Conservation (phyloP, 495 filamentous ascomycete species). For the Trichocladium antarcticum region DNA sequence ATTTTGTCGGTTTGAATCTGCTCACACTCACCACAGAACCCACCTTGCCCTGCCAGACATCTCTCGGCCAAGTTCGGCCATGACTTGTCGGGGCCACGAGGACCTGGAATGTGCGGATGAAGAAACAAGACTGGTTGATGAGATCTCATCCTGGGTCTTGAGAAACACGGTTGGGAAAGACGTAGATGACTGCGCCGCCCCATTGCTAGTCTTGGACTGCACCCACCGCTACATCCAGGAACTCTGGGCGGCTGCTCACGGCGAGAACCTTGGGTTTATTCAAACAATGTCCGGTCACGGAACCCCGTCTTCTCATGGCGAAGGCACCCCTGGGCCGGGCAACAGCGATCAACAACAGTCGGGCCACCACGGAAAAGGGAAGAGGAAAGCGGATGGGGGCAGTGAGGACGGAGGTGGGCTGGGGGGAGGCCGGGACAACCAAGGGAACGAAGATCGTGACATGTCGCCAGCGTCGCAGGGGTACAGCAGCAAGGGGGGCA, state of each 20-base stretch:
- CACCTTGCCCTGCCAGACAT: constrained; percentile 6
- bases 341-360: constrained; percentile 3
- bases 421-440: constrained; percentile 9
- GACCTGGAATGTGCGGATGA: constrained; percentile 11
- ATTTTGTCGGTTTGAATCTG: too few relatives aligned
- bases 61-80: neutral
- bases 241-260: constrained; percentile 14
- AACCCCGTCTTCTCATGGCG: constrained; percentile 8
- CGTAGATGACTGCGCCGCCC: constrained; percentile 23
- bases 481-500: constrained; percentile 7
- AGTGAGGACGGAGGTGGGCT: constrained; percentile 15
- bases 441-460: constrained; percentile 13
- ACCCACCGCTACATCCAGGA: constrained; percentile 22
- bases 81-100: constrained; percentile 6
- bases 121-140: constrained; percentile 17
- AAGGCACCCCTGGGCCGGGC: constrained; percentile 1
- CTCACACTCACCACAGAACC: constrained; percentile 2
- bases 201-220: constrained; percentile 23
- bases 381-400: constrained; percentile 23
- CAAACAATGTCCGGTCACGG: constrained; percentile 12
- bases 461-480: constrained; percentile 4
- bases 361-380: constrained; percentile 17
- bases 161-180: constrained; percentile 22
- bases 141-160: constrained; percentile 23
- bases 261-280: constrained; percentile 11